Evolutionary conservation across 2,329 filamentous ascomycete species (phyloP), one percentile per base, ranked within the genome.

Genomic region (Parafenestella ontariensis): DNA sequence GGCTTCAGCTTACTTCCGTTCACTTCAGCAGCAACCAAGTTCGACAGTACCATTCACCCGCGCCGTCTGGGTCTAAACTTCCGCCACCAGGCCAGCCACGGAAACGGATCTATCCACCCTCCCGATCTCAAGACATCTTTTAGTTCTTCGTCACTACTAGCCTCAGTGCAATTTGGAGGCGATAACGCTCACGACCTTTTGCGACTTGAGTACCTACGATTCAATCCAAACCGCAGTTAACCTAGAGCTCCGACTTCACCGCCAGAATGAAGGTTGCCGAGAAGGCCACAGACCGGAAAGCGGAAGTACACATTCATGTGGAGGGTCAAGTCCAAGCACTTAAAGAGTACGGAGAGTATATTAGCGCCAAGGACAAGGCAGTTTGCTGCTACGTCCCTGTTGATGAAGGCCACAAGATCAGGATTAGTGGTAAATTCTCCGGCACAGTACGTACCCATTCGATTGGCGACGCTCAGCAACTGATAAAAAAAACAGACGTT

Each of bases 311-410:
- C 33, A 5, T 74, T 15, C 54, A 34, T 9, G 50, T 73, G 11
- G 58, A 62, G 6, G 72, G 67, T 11, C 61, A 60, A 33, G 63
- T 66, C 5, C 39, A 61, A 1, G 40, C 52, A 4, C 65, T 73
- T 11, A 29, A 64, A 4, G 77, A 79, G 46, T 78, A 71, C 46
- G 69, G 62, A 10, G 55, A 76, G 15, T 72, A 69, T 7, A 23
- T 71, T 5, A 61, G 67, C 20, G 18, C 46, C 4, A 39, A 21
- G 5, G 69, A 72, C 37, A 61, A 54, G 5, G 68, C 68, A 1
- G 54, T 76, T 5, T 71, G 71, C 33, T 76, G 73, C 62, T 78
- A 74, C 47, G 63, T 79, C 3, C 64, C 76, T 0, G 68, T 78
- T 1, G 57, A 66, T 1, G 56, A 65, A 6, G 71, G 65, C 20